Conservation (phyloP, 75 land plant species). For the Pseudotsuga menziesii region DNA sequence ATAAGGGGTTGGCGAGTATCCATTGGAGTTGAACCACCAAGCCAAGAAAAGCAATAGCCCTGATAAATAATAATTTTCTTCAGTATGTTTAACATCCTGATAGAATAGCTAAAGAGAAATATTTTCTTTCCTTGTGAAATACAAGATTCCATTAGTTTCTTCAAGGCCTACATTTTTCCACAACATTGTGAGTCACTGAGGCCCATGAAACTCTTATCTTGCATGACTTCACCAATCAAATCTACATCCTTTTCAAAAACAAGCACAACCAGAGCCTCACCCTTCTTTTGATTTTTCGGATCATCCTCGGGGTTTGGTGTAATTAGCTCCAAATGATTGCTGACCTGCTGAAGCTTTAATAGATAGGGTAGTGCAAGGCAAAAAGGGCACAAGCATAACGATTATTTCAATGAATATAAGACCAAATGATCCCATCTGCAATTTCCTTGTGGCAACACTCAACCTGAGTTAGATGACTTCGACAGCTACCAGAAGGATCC, state of each 20-base stretch:
- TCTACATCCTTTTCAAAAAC: constrained; percentile 72
- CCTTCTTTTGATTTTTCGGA: constrained; percentile 69
- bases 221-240: constrained; percentile 65
- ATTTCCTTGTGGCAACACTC: constrained; percentile 80
- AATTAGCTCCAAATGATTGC: constrained; percentile 93
- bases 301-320: constrained; percentile 90
- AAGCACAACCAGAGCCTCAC: constrained; percentile 68
- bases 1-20: no score
- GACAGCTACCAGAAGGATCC: constrained; percentile 85
- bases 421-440: constrained; percentile 86
- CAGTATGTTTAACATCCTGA: constrained; percentile 41
- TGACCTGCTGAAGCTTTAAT: constrained; percentile 93
- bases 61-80: no score
- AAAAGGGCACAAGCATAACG: constrained; percentile 89
- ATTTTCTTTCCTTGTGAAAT: constrained; percentile 69
- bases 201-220: constrained; percentile 83
- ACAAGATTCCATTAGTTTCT: constrained; percentile 64
- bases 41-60: no score
- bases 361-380: constrained; percentile 93
- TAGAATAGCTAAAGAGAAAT: constrained; percentile 92
- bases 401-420: constrained; percentile 72
- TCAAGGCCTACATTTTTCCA: constrained; percentile 89
- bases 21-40: no score
- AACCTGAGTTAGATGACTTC: constrained; percentile 70
- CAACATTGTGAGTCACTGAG: constrained; percentile 81